Conservation (phyloP, 352 stramenopile species). For the Globisporangium recalcitrans region DNA sequence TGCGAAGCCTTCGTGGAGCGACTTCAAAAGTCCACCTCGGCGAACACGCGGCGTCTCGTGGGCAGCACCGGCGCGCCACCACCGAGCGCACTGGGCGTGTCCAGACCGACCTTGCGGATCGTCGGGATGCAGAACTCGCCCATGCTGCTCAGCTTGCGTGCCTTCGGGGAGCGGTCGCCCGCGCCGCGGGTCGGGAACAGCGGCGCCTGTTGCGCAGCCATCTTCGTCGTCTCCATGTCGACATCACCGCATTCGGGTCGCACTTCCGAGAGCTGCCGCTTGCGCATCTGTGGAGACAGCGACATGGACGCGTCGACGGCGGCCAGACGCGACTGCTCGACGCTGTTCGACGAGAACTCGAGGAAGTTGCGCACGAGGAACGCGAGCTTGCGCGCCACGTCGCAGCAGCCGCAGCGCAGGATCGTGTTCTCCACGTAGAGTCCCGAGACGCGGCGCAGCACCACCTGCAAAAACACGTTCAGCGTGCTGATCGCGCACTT, state of each 20-base stretch:
- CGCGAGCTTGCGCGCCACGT: conserved; percentile 47
- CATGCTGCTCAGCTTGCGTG: conserved; percentile 53
- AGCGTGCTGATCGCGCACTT: conserved; percentile 73
- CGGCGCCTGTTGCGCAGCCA: too few species aligned
- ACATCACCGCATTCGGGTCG: conserved; percentile 27
- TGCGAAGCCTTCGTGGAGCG: neutral
- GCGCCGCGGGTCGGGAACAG: conserved; percentile 29
- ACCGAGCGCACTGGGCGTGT: conserved; percentile 16
- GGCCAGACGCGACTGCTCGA: neutral
- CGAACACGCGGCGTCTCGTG: conserved; percentile 60
- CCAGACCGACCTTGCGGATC: conserved; percentile 35
- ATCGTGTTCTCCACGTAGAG: conserved; percentile 55
- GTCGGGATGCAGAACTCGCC: conserved; percentile 38
- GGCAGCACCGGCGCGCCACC: conserved; percentile 17
- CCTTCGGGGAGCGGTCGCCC: conserved; percentile 36
- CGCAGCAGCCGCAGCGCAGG: conserved; percentile 46
- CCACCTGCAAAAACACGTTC: conserved; percentile 67
- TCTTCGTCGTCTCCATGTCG: conserved; percentile 12
- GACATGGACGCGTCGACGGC: neutral
- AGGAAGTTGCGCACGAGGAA: conserved; percentile 63
- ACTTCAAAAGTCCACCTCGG: conserved; percentile 62
- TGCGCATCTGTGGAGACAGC: conserved; percentile 21
- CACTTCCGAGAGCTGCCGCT: conserved; percentile 57
- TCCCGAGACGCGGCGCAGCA: conserved; percentile 56
- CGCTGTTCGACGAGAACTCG: conserved; percentile 28